Base-by-base conservation (phyloP, 352 stramenopile genomes). In the Phytophthora ramorum region DNA sequence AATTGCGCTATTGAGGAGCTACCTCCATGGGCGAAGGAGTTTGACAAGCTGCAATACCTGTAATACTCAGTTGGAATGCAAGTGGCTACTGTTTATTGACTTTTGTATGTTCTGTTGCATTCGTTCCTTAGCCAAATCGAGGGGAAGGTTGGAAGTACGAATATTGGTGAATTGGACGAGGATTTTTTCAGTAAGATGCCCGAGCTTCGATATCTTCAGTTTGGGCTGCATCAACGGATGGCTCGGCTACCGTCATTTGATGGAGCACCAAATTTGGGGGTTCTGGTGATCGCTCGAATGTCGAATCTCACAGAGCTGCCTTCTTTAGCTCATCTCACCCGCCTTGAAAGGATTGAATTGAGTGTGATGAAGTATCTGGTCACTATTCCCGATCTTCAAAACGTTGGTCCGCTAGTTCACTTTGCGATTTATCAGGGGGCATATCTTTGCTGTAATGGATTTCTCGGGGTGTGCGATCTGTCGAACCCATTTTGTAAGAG, bases 11-110 rank as follows among this genome's bases (percentile, higher is more conserved):
- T 46, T 9, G 40, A 68, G 14, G 22, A 53, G 30, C n/a, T 80
- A 4, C 73, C 69, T 16, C 3, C 47, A 9, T 80, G 73, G 69
- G 9, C 45, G 1, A 64, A 52, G 2, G 54, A 59, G 1, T 73
- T 83, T 40, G 56, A 51, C 22, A 72, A 76, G 16, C 65, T 80
- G 2, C 59, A 75, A 20, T 78, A 76, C 14, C 12, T 83, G 75
- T 80, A 67, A 28, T 2, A 28, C 24, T 28, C 24, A 2, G 24
- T 28, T 28, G 24, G 3, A 2, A 28, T 28, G 24, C 24, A 28
- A 28, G 24, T 2, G 24, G 24, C 24, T 28, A 28, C 24, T 28
- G 24, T 28, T 6, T 28, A 2, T 28, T 28, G 5, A 28, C 24
- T 28, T 28, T 28, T 5, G 24, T 28, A 28, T 28, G 24, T 5